phyloP scores from a whole-genome alignment of 2,329 filamentous ascomycete species.

The Curvularia sp. region DNA sequence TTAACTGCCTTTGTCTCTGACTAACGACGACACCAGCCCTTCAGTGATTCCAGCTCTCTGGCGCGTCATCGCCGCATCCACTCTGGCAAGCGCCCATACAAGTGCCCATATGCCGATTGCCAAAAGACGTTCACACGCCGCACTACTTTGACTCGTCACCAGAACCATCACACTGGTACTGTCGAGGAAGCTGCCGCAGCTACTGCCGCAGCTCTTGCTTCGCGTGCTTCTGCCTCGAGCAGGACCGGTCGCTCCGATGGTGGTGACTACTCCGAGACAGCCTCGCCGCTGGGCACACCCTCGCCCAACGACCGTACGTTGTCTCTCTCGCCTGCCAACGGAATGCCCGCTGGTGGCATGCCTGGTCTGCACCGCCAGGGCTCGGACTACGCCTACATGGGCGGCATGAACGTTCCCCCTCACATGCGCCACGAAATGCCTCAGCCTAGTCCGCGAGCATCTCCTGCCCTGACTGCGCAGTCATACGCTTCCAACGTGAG shows the following conservation, averaged over 20 bases:
- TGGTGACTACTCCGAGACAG: conserved; percentile 73
- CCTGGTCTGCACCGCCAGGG: conserved; percentile 71
- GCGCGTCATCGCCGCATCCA: conserved; percentile 94
- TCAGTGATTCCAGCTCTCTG: conserved; percentile 94
- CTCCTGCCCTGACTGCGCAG: conserved; percentile 69
- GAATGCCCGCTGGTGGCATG: conserved; percentile 69
- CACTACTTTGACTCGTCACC: conserved; percentile 92
- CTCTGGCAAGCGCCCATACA: conserved; percentile 93
- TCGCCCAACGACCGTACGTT: conserved; percentile 80
- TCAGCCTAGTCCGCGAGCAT: conserved; percentile 71
- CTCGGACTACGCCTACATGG: conserved; percentile 78
- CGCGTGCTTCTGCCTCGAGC: conserved; percentile 54
- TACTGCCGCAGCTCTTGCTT: conserved; percentile 82
- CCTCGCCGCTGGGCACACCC: conserved; percentile 78
- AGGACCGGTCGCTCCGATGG: conserved; percentile 71
- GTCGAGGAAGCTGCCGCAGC: conserved; percentile 91
- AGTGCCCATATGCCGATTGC: conserved; percentile 95
- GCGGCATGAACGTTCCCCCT: conserved; percentile 78
- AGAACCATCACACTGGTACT: conserved; percentile 94
- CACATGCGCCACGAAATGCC: conserved; percentile 81
- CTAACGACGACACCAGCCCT: conserved; percentile 68
- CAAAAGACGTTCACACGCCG: conserved; percentile 98
- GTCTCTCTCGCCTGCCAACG: conserved; percentile 80
- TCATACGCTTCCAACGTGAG: conserved; percentile 64
- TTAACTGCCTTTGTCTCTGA: not conserved